Conservation (phyloP, 1,284 basidiomycete species). For the Mycena citricolor region DNA sequence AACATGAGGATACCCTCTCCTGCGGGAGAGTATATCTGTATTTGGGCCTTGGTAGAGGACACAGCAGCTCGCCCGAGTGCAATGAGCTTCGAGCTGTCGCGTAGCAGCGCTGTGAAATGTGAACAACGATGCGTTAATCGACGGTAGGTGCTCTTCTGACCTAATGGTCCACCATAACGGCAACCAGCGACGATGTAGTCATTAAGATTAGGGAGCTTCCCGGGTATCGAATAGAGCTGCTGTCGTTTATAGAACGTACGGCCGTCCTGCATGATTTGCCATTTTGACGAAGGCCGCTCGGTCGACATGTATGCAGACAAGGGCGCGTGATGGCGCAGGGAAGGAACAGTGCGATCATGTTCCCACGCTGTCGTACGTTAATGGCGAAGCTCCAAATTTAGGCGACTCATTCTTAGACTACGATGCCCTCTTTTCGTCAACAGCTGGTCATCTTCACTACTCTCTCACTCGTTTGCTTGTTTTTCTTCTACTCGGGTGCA, state of each 20-base stretch:
- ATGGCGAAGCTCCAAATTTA: no score
- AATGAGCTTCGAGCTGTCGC: slow-evolving; percentile 82
- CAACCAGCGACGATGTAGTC: slow-evolving; percentile 85
- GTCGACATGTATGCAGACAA: slow-evolving; percentile 21
- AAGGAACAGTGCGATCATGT: no score
- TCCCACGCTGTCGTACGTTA: no score
- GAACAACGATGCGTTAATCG: no score
- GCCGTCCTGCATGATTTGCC: slow-evolving; percentile 80
- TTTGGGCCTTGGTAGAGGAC: slow-evolving; percentile 70
- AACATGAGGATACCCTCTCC: slow-evolving; percentile 66
- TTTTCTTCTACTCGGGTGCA: slow-evolving; percentile 29
- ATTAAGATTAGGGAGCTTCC: slow-evolving; percentile 76
- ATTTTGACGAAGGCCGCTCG: slow-evolving; percentile 73
- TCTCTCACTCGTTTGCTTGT: slow-evolving; percentile 18
- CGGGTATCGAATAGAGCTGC: slow-evolving; percentile 82
- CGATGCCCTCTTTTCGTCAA: slow-evolving; percentile 9
- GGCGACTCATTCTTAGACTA: no score
- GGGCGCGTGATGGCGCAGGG: no score
- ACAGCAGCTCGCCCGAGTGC: slow-evolving; percentile 65
- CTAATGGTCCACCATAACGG: slow-evolving; percentile 85
- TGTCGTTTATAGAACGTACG: slow-evolving; percentile 78
- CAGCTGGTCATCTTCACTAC: slow-evolving; percentile 5
- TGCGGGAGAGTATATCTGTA: slow-evolving; percentile 74
- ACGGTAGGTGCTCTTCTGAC: no score
- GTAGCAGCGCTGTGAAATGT: slow-evolving; percentile 78